Base-by-base conservation (phyloP, 2,329 filamentous ascomycete genomes). In the Spiromastix sp. region DNA sequence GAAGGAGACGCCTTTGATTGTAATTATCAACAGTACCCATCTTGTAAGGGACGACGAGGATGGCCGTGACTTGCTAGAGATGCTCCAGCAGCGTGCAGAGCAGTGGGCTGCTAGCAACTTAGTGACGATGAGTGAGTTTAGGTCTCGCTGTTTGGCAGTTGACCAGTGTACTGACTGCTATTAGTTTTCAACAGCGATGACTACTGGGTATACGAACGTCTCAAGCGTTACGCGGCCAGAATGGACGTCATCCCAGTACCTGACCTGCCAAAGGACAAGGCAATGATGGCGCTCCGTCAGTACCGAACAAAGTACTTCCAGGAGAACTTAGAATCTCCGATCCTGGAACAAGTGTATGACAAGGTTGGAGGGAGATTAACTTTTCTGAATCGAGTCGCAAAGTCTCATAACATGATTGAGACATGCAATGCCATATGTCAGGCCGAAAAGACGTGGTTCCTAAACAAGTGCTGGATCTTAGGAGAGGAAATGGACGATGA, bases 191-290 rank as follows among this genome's bases (percentile, higher is more conserved):
- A 95, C 61, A 87, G 79, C 36, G 91, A 98, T 59, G 91, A 96
- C 55, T 98, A 94, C 61, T 98, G 91, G 91, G 83, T 98, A 1
- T 96, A 95, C 51, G 91, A 98, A 58, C 75, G 87, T 10, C 66
- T 98, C 34, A 95, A 95, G 67, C 80, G 85, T 55, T 80, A 94
- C 40, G 85, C 86, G 3, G 94, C 87, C 2, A 77, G 91, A 30
- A 93, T 98, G 85, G 87, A 95, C 52, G 82, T 98, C 4, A 79
- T 93, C 24, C 77, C 85, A 6, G 79, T 98, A 27, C 71, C 74
- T 4, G 91, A 98, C 57, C 67, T 98, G 5, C 76, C 81, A 34
- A 94, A 87, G 55, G 57, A 66, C 8, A 77, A 82, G 49, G 87
- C 91, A 3, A 73, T 93, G 41, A 64, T 68, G 16, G 89, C 91